Evolutionary conservation across 208 protist species (phyloP), one percentile per base, ranked within the genome.

Genomic region (Leishmania lainsoni): DNA sequence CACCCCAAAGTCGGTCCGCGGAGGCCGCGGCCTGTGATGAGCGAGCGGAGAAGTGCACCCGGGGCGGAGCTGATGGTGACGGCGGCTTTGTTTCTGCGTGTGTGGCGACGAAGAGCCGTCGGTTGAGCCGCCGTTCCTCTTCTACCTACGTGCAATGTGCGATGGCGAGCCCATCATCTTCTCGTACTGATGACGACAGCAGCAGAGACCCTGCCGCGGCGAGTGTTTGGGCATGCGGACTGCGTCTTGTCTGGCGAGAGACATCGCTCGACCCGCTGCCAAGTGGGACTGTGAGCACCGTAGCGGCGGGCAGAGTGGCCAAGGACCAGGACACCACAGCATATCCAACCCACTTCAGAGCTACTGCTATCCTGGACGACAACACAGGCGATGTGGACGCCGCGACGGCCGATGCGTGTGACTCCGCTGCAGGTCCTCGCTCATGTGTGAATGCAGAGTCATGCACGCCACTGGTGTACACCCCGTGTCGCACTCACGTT

Each of bases 61-160:
- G 22, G 29, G 45, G 69, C 26, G 69, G 69, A 54, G 69, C 5
- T 4, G 22, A 5, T 5, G 52, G 45, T 73, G 39, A 5, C 9
- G 9, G 10, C 42, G 10, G 10, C 42, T 73, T 49, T 54, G 22
- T 14, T 73, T 42, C 16, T 29, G 26, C 26, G 45, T 26, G 42
- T 49, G 45, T n/a, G 42, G 35, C 69, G 26, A 16, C 26, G 39
- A 42, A 29, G 26, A 26, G 35, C 4, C 69, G 26, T 73, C 42
- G 45, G 17, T 52, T 12, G 22, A 32, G 10, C 42, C 45, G 42
- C 42, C 6, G 22, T 1, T 16, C 45, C n/a, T 49, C 42, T 14
- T 52, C 42, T 52, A 45, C 69, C 10, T 73, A 73, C 69, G 52
- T n/a, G 26, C 69, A 73, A 73, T 45, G 45, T 42, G 69, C 52